Percentiles rank a stretch among this genome's conserved stretches.
Conservation (phyloP, 2,329 filamentous ascomycete species). For the Teratosphaeria pseudoeucalypti region DNA sequence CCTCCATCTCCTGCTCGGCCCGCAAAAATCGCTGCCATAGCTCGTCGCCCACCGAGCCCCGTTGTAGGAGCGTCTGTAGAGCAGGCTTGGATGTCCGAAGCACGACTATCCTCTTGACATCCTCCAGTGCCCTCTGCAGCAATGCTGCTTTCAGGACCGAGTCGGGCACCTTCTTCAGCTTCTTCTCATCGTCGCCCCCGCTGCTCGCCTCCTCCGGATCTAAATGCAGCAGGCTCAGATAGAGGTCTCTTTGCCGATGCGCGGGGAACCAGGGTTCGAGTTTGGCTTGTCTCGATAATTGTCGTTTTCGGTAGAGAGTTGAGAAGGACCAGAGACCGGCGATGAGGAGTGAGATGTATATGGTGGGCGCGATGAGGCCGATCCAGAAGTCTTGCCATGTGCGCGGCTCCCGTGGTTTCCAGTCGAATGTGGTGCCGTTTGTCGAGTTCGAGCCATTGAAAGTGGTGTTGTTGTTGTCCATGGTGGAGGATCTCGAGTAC, state of each 20-base stretch:
- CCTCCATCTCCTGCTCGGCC: conserved; percentile 96
- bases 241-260: conserved; percentile 87
- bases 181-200: conserved; percentile 44
- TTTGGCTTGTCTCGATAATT: conserved; percentile 67
- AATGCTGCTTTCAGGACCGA: conserved; percentile 80
- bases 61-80: conserved; percentile 69
- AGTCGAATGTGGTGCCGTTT: conserved; percentile 16
- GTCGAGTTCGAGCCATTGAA: conserved; percentile 21
- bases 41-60: conserved; percentile 91
- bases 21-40: conserved; percentile 84
- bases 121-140: conserved; percentile 78
- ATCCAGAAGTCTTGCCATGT: conserved; percentile 48
- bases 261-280: conserved; percentile 90
- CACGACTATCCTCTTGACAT: conserved; percentile 84
- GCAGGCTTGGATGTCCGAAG: conserved; percentile 83
- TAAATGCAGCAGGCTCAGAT: conserved; percentile 82
- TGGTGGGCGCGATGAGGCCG: conserved; percentile 74
- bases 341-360: conserved; percentile 78
- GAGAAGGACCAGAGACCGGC: conserved; percentile 89
- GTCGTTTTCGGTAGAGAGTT: conserved; percentile 83
- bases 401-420: conserved; percentile 7
- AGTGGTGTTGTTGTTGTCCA: conserved; percentile 15
- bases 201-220: conserved; percentile 36
- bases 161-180: conserved; percentile 64
- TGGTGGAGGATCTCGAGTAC: background rate